Evolutionary conservation across 2,329 filamentous ascomycete species (phyloP).

Genomic region (Microsporum ferrugineum): DNA sequence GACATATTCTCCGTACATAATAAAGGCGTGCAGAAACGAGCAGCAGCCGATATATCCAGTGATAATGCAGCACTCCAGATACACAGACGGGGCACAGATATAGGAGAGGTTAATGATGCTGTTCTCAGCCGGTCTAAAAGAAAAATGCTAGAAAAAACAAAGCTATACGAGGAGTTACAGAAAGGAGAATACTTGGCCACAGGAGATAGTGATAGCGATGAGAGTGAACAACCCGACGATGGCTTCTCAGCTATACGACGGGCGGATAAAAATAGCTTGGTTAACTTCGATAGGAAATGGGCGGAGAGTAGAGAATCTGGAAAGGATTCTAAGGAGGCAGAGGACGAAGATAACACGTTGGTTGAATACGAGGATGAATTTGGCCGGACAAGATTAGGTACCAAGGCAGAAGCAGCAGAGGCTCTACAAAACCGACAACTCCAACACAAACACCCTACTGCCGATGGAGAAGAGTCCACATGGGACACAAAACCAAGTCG

Average conservation of each 20-base stretch:
- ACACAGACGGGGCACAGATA: slow-evolving; percentile 49
- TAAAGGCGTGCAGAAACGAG: slow-evolving; percentile 51
- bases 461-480: slow-evolving; percentile 12
- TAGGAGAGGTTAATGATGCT: slow-evolving; percentile 48
- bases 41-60: slow-evolving; percentile 46
- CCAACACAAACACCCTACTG: slow-evolving; percentile 13
- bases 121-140: slow-evolving; percentile 56
- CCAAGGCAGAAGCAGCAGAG: slow-evolving; percentile 54
- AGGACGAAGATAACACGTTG: slow-evolving; percentile 44
- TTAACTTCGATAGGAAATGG: slow-evolving; percentile 97
- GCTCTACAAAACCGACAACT: slow-evolving; percentile 41
- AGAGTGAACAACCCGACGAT: slow-evolving; percentile 18
- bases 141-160: slow-evolving; percentile 82
- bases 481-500: slow-evolving; percentile 16
- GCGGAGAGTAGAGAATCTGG: slow-evolving; percentile 43
- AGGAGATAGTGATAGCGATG: slow-evolving; percentile 26
- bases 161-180: slow-evolving; percentile 81
- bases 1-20: slow-evolving; percentile 60
- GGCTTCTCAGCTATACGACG: slow-evolving; percentile 15
- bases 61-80: slow-evolving; percentile 47
- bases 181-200: slow-evolving; percentile 64
- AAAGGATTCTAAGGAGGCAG: slow-evolving; percentile 27
- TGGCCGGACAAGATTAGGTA: slow-evolving; percentile 66
- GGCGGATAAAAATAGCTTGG: slow-evolving; percentile 43
- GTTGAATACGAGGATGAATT: slow-evolving; percentile 89